Evolutionary conservation across 371 early-diverging fungal genomes (phyloP).

Genomic region (Saksenaea oblongispora): DNA sequence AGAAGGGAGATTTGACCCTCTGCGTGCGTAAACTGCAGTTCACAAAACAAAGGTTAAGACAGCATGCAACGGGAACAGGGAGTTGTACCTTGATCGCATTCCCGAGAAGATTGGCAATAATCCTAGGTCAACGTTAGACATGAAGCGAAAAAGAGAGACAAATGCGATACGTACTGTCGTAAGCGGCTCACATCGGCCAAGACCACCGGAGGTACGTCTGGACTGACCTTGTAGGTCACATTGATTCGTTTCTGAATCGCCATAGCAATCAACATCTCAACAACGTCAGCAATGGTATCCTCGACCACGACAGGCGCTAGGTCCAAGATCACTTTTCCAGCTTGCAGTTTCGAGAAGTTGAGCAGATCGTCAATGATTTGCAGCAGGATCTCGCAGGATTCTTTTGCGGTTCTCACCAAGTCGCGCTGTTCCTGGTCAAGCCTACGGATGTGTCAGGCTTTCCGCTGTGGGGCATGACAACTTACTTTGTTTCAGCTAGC

Average conservation of each 20-base stretch:
- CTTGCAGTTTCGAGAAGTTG: slow-evolving; percentile 66
- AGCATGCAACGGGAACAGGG: slow-evolving; percentile 12
- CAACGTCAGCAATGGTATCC: slow-evolving; percentile 56
- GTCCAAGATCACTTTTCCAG: slow-evolving; percentile 61
- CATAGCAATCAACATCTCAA: slow-evolving; percentile 54
- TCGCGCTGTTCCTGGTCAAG: slow-evolving; percentile 59
- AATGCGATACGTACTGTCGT: slow-evolving; percentile 31
- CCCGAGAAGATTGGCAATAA: slow-evolving; percentile 43
- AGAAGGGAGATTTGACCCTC: slow-evolving; percentile 52
- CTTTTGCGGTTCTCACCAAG: slow-evolving; percentile 59
- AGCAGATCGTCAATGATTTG: slow-evolving; percentile 65
- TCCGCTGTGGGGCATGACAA: neutral
- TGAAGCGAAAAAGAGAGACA: slow-evolving; percentile 7
- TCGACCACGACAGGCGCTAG: slow-evolving; percentile 49
- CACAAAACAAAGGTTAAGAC: slow-evolving; percentile 9
- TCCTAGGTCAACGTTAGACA: slow-evolving; percentile 10
- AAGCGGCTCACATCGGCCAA: slow-evolving; percentile 54
- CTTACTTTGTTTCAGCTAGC: slow-evolving; percentile 45
- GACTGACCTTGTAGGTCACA: slow-evolving; percentile 42
- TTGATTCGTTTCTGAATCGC: slow-evolving; percentile 55
- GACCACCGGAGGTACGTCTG: slow-evolving; percentile 33
- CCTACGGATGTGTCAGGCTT: neutral
- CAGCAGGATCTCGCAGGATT: slow-evolving; percentile 59
- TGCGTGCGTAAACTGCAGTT: slow-evolving; percentile 47
- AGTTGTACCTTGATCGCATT: slow-evolving; percentile 36